Base-by-base conservation (phyloP, 305 asterid genomes). In the Fraxinus latifolia region DNA sequence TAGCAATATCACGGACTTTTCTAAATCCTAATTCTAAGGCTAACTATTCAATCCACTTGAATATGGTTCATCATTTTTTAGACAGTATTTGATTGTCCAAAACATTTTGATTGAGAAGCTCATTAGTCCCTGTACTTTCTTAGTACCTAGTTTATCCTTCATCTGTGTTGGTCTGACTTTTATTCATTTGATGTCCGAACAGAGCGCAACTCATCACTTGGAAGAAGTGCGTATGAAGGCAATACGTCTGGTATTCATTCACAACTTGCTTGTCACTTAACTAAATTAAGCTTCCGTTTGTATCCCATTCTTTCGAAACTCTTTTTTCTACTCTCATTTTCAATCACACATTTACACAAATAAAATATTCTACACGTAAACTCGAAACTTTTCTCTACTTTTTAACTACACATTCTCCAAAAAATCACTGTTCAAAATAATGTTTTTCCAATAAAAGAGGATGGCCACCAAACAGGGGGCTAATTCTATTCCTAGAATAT, bases 181-280 rank as follows among this genome's bases (percentile, higher is more conserved):
- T 80, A 53, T 79, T 62, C 74, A 47, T 78, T 86, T 78, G 55
- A 32, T 74, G 74, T 83, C 77, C 76, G 32, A 47, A 86, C 76
- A 96, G 99, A 92, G 98, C 84, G 89, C 99, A 55, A 93, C 88
- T 84, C 99, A 96, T 91, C 93, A 88, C 86, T 84, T 90, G 87
- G 98, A 94, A 85, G 98, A 96, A 91, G 98, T 96, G 87, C 96
- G 97, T 77, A 95, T 92, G 95, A 96, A 96, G 95, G 98, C 99
- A 84, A 91, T 96, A 86, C 98, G 99, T 82, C 92, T 96, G 99
- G 99, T 96, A 93, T 47, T 76, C 80, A 58, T 81, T 8, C 77
- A 27, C 58, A 80, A 81, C 82, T 85, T 79, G 27, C 84, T 73
- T 83, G 87, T 79, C 15, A 73, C 47, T 79, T 44, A 36, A 53